phyloP scores from a whole-genome alignment of 345 rosid species.

The Angophora floribunda region DNA sequence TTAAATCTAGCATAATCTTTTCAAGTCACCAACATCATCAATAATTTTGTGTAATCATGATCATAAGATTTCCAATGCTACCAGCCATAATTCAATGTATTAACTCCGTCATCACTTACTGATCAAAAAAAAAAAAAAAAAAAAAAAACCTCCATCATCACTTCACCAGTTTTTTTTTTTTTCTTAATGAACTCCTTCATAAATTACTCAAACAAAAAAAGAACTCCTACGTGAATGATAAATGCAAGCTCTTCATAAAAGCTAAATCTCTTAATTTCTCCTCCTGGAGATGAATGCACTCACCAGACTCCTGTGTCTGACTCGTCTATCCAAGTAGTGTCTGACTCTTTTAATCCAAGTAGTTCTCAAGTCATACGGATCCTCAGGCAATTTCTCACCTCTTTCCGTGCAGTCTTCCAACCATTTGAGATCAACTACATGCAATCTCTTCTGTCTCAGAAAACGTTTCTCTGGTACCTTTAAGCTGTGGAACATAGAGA shows the following conservation, averaged over 20 bases:
- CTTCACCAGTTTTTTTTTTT: background rate
- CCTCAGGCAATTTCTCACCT: slow-evolving; percentile 54
- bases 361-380: slow-evolving; percentile 28
- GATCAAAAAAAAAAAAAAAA: too few relatives aligned
- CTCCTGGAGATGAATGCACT: background rate
- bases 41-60: background rate
- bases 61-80: background rate
- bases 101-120: background rate
- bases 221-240: background rate
- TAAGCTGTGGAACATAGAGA: slow-evolving; percentile 28
- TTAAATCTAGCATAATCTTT: background rate
- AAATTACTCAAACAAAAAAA: background rate
- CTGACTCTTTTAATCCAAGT: background rate
- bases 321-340: background rate
- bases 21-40: background rate
- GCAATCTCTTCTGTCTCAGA: slow-evolving; percentile 33
- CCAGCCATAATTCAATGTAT: background rate
- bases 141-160: background rate
- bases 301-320: background rate
- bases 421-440: slow-evolving; percentile 66
- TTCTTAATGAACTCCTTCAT: background rate
- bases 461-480: slow-evolving; percentile 28
- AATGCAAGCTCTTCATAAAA: background rate
- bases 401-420: slow-evolving; percentile 58
- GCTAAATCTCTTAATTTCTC: background rate